Evolutionary conservation across 306 rosid genomes (phyloP), one percentile per base, ranked within the genome.

Genomic region (Alnus glutinosa): DNA sequence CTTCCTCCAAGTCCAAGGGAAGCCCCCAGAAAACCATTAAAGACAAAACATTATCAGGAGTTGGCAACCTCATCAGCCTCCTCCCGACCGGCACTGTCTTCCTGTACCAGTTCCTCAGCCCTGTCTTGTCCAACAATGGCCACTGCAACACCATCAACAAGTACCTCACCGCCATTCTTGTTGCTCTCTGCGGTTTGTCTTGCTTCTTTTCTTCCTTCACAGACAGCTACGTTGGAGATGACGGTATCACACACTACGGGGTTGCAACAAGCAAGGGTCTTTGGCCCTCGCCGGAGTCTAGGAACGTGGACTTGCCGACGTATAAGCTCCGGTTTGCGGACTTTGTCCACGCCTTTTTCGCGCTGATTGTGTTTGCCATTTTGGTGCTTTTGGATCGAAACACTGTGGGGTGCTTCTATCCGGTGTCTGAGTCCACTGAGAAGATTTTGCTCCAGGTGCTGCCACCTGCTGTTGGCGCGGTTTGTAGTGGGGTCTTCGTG

Each of bases 31-130:
- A 23, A 34, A 4, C 78, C 11, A 12, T 62, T 0, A 10, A 71
- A 0, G 61, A 73, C 0, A 83, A 64, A 39, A 73, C 92, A 50
- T 77, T 92, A 0, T 71, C 88, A 5, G 89, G 94, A 0, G 51
- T 83, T 2, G 95, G 95, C 19, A 92, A 87, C 87, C 92, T 92
- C 19, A 80, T 94, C 7, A 88, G 83, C 76, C 90, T 94, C 78
- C 97, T 94, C 63, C 97, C 98, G 0, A 92, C 98, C 0, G 97
- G 97, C 52, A 92, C 98, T 0, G 88, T 90, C 14, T 92, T 94
- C 84, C 50, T 87, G 48, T 92, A 87, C 84, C 97, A 89, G 32
- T 92, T 89, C 77, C 89, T 92, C 18, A 91, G 80, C 83, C 98
- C 97, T 0, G 72, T 86, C 13, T 39, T 89, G 0, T 89, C 97